Percentiles rank a stretch among this genome's conserved stretches.
phyloP scores from a whole-genome alignment of 352 stramenopile species.

The Globisporangium radiosum region DNA sequence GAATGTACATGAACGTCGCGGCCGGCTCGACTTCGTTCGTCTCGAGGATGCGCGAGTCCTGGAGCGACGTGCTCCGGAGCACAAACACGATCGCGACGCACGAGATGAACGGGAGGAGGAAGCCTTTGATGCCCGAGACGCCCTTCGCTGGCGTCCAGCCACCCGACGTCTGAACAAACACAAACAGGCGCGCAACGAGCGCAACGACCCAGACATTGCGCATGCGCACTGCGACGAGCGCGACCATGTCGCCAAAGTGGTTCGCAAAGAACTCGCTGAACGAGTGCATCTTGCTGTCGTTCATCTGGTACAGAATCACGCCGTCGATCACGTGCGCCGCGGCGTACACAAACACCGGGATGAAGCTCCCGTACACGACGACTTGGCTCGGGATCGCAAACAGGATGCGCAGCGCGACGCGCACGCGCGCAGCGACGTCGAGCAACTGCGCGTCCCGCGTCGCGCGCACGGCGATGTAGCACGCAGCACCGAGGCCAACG shows the following conservation, averaged over 20 bases:
- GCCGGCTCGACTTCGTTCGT: constrained; percentile 45
- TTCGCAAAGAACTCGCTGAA: constrained; percentile 21
- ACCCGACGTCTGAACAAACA: constrained; percentile 42
- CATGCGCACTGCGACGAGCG: constrained; percentile 41
- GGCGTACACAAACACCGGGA: constrained; percentile 39
- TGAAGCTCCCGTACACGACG: constrained; percentile 45
- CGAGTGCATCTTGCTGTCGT: constrained; percentile 31
- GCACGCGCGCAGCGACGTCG: constrained; percentile 4
- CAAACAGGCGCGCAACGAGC: constrained; percentile 31
- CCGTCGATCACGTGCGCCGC: constrained; percentile 43
- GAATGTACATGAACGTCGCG: constrained; percentile 49
- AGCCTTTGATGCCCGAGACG: constrained; percentile 33
- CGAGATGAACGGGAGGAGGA: constrained; percentile 27
- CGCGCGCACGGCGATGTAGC: constrained; percentile 18
- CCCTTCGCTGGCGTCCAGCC: constrained; percentile 41
- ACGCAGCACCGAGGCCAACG: constrained; percentile 24
- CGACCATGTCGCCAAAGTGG: constrained; percentile 27
- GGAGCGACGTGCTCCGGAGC: constrained; percentile 11
- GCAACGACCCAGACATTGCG: constrained; percentile 42
- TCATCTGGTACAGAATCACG: constrained; percentile 43
- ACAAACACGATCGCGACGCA: constrained; percentile 21
- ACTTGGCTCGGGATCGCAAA: constrained; percentile 44
- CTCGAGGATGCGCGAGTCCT: constrained; percentile 43
- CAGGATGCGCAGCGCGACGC: constrained; percentile 23
- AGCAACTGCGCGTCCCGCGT: constrained; percentile 8